Percentiles rank a stretch among this genome's conserved stretches.
Evolutionary conservation across 2,329 filamentous ascomycete species (phyloP).

Genomic region (Aspergillus sp.): DNA sequence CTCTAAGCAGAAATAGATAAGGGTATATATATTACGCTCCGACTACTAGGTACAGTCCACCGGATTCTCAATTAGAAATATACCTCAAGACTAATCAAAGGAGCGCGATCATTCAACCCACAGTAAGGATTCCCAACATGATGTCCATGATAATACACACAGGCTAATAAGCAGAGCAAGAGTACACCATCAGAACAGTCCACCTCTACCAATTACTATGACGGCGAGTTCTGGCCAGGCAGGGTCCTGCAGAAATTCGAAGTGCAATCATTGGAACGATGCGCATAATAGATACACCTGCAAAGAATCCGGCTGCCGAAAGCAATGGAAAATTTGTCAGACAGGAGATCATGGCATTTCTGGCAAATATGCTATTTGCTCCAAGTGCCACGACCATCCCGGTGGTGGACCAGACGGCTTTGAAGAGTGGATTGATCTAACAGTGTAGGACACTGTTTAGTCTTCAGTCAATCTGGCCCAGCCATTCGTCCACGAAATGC

Average conservation of each 20-base stretch:
- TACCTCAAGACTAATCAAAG: neutral
- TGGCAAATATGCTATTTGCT: slow-evolving; percentile 4
- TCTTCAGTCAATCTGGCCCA: neutral
- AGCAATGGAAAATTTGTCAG: neutral
- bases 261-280: neutral
- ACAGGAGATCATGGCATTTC: neutral
- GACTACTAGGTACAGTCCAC: neutral
- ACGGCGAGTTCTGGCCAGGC: too few relatives aligned
- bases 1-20: too few relatives aligned
- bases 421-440: slow-evolving; percentile 6
- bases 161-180: neutral
- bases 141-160: neutral
- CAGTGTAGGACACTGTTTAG: slow-evolving; percentile 6
- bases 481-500: neutral
- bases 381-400: slow-evolving; percentile 1
- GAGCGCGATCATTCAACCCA: neutral
- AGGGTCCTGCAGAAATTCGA: too few relatives aligned
- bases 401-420: slow-evolving; percentile 8
- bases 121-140: neutral
- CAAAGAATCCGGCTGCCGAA: neutral
- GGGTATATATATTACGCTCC: too few relatives aligned
- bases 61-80: neutral
- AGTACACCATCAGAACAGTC: neutral
- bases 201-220: too few relatives aligned
- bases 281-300: neutral